Conservation (phyloP, 179 eudicot genomes). For the Spergularia azorica region DNA sequence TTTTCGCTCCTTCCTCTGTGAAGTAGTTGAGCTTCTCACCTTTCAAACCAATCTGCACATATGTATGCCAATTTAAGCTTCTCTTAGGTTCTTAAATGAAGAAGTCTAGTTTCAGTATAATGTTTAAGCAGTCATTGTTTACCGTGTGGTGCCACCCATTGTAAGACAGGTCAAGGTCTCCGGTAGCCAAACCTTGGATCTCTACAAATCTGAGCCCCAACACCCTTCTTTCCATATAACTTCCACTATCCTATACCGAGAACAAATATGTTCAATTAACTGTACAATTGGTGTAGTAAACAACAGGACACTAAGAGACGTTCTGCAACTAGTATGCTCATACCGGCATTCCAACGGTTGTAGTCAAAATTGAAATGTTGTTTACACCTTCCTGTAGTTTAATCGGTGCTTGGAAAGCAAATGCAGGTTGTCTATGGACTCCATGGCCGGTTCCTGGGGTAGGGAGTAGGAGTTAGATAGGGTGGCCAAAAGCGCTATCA, state of each 20-base stretch:
- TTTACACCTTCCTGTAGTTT: slow-evolving; percentile 63
- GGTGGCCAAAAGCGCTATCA: neutral
- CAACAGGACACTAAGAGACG: neutral
- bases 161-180: slow-evolving; percentile 66
- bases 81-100: neutral
- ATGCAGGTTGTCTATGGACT: slow-evolving; percentile 52
- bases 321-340: slow-evolving; percentile 11
- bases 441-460: slow-evolving; percentile 68
- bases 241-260: slow-evolving; percentile 69
- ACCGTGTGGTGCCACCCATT: slow-evolving; percentile 80
- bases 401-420: slow-evolving; percentile 47
- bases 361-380: slow-evolving; percentile 51
- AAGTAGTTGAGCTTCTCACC: slow-evolving; percentile 57
- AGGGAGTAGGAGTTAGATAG: neutral
- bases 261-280: neutral
- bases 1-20: slow-evolving; percentile 62
- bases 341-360: slow-evolving; percentile 82
- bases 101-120: neutral
- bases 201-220: slow-evolving; percentile 56
- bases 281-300: neutral
- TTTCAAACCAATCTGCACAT: slow-evolving; percentile 50
- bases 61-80: slow-evolving; percentile 10
- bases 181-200: slow-evolving; percentile 72
- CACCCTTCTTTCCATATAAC: slow-evolving; percentile 75
- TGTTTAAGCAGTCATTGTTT: neutral